Evolutionary conservation across 768 basidiomycete genomes (phyloP), one percentile per base, ranked within the genome.

Genomic region (Xerocomellus dryophilus): DNA sequence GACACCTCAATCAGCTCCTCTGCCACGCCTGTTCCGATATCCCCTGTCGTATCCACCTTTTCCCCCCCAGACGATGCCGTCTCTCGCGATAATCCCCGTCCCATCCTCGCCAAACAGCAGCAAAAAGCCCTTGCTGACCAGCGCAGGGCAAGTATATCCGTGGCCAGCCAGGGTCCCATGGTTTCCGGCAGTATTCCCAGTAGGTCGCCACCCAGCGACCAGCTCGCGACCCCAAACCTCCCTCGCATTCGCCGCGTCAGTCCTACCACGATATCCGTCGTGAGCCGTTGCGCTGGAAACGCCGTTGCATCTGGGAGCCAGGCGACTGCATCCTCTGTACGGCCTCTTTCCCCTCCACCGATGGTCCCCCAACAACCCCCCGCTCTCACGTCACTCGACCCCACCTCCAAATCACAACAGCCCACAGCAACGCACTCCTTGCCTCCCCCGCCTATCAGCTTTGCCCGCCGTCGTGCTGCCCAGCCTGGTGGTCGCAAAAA

Each of bases 41-140:
- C 86, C 0, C 84, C 88, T 38, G 81, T 82, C 51, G 81, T 86
- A 57, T 79, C 85, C 72, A 77, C 84, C 23, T 78, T 85, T 60
- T 74, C 81, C 35, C 73, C 83, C 57, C 74, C 74, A 51, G 84
- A 88, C 67, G 82, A 86, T 60, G 76, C 81, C 1, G 64, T 69
- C 31, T 78, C 84, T 40, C 77, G n/a, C n/a, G n/a, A n/a, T n/a
- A n/a, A n/a, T n/a, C n/a, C n/a, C n/a, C n/a, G 58, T 64, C 81
- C 83, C 18, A 81, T 81, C 73, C 75, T 84, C 54, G 70, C 82
- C 45, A 88, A 87, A 63, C 85, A 85, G 66, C 83, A 84, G 60
- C 88, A 86, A 68, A 84, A 88, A 69, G 79, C 82, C 43, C 72
- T 85, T 52, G 82, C 84, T 50, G 85, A 89, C 66, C 84, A 86